phyloP scores from a whole-genome alignment of 2,329 filamentous ascomycete species.

The Fusarium musae region DNA sequence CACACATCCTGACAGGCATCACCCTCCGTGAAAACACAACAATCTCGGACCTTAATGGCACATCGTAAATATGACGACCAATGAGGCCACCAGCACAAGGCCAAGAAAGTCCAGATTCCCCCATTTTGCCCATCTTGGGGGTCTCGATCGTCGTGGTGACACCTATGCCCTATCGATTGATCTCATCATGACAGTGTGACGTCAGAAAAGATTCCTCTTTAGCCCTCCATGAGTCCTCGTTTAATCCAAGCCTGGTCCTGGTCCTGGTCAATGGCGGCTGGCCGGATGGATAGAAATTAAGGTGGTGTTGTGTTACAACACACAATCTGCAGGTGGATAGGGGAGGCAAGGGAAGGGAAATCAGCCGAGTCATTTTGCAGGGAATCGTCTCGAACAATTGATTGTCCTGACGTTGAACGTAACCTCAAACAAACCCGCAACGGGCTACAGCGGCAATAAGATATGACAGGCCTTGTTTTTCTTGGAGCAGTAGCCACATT shows the following conservation, averaged over 20 bases:
- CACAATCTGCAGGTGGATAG: neutral
- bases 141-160: conserved; percentile 29
- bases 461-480: conserved; percentile 30
- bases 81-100: neutral
- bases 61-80: conserved; percentile 13
- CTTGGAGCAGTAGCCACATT: conserved; percentile 19
- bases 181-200: conserved; percentile 39
- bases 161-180: conserved; percentile 18
- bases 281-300: neutral
- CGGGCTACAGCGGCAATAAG: conserved; percentile 29
- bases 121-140: neutral
- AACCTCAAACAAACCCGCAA: conserved; percentile 25
- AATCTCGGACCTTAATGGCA: conserved; percentile 2
- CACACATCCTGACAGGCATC: conserved; percentile 19
- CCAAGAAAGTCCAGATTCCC: neutral
- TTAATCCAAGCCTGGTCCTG: conserved; percentile 5
- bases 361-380: conserved; percentile 23
- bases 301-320: conserved; percentile 5
- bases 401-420: conserved; percentile 29
- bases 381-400: conserved; percentile 17
- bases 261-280: neutral
- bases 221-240: neutral
- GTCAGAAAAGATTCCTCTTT: conserved; percentile 17
- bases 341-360: neutral
- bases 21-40: neutral